Conservation (phyloP, 441 rosid species). For the Jatropha multifida region DNA sequence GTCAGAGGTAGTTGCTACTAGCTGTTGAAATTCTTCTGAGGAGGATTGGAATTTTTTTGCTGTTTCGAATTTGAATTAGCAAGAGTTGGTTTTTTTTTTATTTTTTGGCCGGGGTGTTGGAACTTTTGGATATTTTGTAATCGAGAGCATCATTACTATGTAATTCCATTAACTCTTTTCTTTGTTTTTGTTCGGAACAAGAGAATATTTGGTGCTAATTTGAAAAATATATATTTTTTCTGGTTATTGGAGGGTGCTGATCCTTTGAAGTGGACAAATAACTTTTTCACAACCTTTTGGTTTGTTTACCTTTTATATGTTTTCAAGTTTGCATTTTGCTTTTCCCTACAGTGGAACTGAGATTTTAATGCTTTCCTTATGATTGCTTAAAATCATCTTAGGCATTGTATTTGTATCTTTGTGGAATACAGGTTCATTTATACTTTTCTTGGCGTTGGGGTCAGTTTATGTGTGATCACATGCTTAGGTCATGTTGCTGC, state of each 20-base stretch:
- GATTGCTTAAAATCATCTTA: constrained; percentile 14
- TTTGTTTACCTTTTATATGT: neutral
- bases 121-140: neutral
- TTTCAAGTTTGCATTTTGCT: neutral
- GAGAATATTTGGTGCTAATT: neutral
- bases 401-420: constrained; percentile 11
- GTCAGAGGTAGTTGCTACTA: neutral
- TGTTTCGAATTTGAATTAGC: neutral
- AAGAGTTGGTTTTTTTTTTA: neutral
- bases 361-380: neutral
- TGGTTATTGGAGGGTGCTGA: constrained; percentile 1
- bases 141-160: neutral
- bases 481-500: constrained; percentile 85
- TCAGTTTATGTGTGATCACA: constrained; percentile 57
- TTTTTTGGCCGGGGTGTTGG: neutral
- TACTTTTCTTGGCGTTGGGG: constrained; percentile 66
- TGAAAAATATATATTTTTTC: neutral
- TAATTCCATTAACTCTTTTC: neutral
- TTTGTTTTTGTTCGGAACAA: neutral
- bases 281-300: constrained; percentile 11
- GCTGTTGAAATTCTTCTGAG: constrained; percentile 3
- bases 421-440: constrained; percentile 69
- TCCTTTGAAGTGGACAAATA: constrained; percentile 8
- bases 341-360: neutral
- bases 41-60: neutral